Evolutionary conservation across 306 rosid species (phyloP).

Genomic region (Corylus avellana): DNA sequence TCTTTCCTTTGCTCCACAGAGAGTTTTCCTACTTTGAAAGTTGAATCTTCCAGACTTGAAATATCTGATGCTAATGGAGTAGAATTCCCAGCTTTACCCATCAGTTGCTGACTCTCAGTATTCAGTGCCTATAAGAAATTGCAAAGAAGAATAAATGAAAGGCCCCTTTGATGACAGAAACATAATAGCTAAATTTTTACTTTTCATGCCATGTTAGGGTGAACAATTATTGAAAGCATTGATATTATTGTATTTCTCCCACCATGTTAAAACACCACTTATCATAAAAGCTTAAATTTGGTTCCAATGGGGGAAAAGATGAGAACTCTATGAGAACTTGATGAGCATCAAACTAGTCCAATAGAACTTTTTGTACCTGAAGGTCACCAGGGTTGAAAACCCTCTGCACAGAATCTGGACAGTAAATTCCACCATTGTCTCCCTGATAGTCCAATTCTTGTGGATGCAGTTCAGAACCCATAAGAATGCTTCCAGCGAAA

Average conservation of each 20-base stretch:
- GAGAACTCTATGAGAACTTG: constrained; percentile 11
- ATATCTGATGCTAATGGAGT: constrained; percentile 69
- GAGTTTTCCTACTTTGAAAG: constrained; percentile 83
- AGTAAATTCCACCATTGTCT: constrained; percentile 68
- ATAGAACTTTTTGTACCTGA: constrained; percentile 60
- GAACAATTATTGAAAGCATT: neutral
- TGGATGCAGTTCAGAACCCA: constrained; percentile 67
- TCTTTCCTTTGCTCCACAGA: constrained; percentile 92
- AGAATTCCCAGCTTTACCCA: constrained; percentile 59
- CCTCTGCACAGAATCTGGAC: constrained; percentile 62
- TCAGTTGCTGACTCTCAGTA: constrained; percentile 65
- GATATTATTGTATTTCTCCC: neutral
- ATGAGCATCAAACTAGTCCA: neutral
- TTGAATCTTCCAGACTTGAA: constrained; percentile 75
- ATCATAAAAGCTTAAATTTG: neutral
- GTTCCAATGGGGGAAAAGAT: neutral
- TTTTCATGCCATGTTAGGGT: neutral
- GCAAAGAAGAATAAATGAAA: neutral
- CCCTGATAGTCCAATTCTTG: constrained; percentile 85
- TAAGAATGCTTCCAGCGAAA: constrained; percentile 55
- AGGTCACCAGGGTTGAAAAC: constrained; percentile 70
- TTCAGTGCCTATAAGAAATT: constrained; percentile 51
- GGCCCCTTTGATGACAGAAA: neutral
- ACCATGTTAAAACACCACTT: too few species aligned
- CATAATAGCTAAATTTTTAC: neutral